A percentile compares a stretch with the other conserved stretches of the same genome.
Evolutionary conservation across 306 rosid genomes (phyloP).

Genomic region (Vigna angularis): DNA sequence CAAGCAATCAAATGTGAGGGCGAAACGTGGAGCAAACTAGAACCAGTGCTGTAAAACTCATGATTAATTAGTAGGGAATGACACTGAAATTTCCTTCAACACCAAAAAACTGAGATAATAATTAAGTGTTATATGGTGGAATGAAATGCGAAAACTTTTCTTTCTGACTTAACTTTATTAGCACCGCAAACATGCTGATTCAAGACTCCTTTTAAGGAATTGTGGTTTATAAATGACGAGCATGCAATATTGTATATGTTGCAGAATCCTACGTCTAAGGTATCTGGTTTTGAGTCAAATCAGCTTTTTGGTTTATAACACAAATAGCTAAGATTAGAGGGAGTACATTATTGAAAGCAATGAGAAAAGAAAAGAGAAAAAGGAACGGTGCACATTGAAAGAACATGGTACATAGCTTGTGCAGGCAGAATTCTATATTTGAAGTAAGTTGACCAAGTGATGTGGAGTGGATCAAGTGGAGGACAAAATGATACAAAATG

Average conservation of each 20-base stretch:
- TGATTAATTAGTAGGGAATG: conserved; percentile 38
- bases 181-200: neutral
- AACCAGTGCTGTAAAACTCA: conserved; percentile 6
- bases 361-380: conserved; percentile 21
- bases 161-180: conserved; percentile 21
- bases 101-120: conserved; percentile 7
- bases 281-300: conserved; percentile 20
- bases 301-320: conserved; percentile 21
- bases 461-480: conserved; percentile 46
- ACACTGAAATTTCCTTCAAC: conserved; percentile 46
- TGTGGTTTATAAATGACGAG: too few species aligned
- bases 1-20: neutral
- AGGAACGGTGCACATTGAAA: conserved; percentile 43
- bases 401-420: conserved; percentile 21
- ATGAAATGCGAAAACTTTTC: conserved; percentile 4
- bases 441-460: conserved; percentile 49
- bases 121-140: neutral
- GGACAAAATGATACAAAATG: conserved; percentile 58
- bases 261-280: neutral
- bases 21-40: conserved; percentile 27
- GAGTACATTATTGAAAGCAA: conserved; percentile 44
- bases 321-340: conserved; percentile 26
- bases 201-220: too few species aligned
- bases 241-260: too few species aligned
- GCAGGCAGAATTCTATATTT: conserved; percentile 33